Percentiles rank a stretch among this genome's conserved stretches.
phyloP scores from a whole-genome alignment of 768 basidiomycete species.

The Clathrus columnatus region DNA sequence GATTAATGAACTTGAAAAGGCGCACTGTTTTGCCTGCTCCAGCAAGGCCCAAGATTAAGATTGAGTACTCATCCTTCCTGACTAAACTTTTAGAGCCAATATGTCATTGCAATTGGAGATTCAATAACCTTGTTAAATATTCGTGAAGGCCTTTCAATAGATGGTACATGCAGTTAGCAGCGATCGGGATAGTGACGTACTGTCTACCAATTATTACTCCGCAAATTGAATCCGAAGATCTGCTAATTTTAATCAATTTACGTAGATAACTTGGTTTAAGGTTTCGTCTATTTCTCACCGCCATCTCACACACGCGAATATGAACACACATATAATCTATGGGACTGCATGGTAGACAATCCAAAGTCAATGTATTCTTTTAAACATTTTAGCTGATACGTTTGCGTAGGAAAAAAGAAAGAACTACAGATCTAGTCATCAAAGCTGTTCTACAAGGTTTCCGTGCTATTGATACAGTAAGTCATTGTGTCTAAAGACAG shows the following conservation, averaged over 20 bases:
- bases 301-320: no score
- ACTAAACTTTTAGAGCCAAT: slow-evolving; percentile 1
- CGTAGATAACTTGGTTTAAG: no score
- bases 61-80: slow-evolving; percentile 85
- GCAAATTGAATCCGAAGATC: no score
- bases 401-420: slow-evolving; percentile 61
- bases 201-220: not conserved
- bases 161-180: slow-evolving; percentile 64
- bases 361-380: not conserved
- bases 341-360: slow-evolving; percentile 31
- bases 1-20: slow-evolving; percentile 3
- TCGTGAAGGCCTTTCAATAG: slow-evolving; percentile 87
- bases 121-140: slow-evolving; percentile 67
- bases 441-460: slow-evolving; percentile 71
- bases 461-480: slow-evolving; percentile 74
- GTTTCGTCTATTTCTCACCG: no score
- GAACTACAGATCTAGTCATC: slow-evolving; percentile 58
- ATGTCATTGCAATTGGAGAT: not conserved
- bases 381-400: not conserved
- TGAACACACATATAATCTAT: slow-evolving; percentile 30
- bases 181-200: not conserved
- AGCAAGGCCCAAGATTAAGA: slow-evolving; percentile 90
- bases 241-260: no score
- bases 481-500: slow-evolving; percentile 19
- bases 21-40: slow-evolving; percentile 86